Conservation (phyloP, 345 rosid genomes). For the Corymbia maculata region DNA sequence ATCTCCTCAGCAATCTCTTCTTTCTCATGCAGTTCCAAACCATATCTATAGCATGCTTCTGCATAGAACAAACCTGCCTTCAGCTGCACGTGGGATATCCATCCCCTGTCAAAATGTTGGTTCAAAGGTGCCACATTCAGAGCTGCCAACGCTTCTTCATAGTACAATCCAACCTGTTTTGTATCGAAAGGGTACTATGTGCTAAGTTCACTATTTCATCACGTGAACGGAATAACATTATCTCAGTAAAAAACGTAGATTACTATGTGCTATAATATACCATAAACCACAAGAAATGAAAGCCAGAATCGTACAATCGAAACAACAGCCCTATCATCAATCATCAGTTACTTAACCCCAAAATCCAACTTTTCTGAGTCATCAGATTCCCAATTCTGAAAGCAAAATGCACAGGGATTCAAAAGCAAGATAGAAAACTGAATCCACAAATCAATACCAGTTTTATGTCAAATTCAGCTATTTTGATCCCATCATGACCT, state of each 20-base stretch:
- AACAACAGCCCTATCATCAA: background rate
- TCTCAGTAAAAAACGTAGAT: background rate
- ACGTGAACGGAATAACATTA: background rate
- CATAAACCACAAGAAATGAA: background rate
- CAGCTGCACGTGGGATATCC: constrained; percentile 88
- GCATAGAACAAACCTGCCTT: constrained; percentile 78
- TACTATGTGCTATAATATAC: background rate
- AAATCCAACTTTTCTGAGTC: background rate
- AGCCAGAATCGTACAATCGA: background rate
- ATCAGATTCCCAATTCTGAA: background rate
- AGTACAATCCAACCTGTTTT: constrained; percentile 75
- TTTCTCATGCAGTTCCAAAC: constrained; percentile 88
- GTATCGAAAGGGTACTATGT: background rate
- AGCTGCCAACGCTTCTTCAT: constrained; percentile 88
- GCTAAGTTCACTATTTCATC: background rate
- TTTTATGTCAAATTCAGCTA: background rate
- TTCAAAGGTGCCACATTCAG: constrained; percentile 59
- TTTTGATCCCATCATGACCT: background rate
- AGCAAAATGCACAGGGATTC: background rate
- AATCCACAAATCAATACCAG: background rate
- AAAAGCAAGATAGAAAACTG: background rate
- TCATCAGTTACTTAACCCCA: background rate
- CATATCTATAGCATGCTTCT: constrained; percentile 85
- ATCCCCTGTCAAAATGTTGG: constrained; percentile 91
- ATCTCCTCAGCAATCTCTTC: constrained; percentile 96